Conservation (phyloP, 805 yeast genomes). For the Lachancea sp. region DNA sequence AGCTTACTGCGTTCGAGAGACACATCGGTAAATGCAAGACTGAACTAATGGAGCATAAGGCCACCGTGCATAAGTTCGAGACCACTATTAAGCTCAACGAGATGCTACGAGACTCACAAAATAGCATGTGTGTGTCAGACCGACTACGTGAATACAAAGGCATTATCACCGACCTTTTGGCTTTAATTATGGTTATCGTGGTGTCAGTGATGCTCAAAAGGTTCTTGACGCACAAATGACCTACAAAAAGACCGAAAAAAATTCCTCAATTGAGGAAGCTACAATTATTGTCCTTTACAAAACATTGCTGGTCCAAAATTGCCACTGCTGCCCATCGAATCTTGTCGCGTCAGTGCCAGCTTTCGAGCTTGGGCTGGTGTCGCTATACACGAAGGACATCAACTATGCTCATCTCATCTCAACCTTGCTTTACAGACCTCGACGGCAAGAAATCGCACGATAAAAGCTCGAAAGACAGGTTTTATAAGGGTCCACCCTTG, state of each 20-base stretch:
- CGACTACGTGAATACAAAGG: constrained; percentile 13
- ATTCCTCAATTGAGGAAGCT: no score
- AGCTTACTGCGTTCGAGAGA: constrained; percentile 26
- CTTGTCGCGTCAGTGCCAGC: neutral
- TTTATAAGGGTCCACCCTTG: no score
- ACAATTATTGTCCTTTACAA: no score
- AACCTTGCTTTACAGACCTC: no score
- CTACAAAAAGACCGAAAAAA: no score
- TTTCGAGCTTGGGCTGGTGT: neutral
- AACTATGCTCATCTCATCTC: neutral
- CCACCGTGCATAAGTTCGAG: constrained; percentile 25
- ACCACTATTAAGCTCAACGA: constrained; percentile 18
- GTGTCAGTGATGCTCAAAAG: neutral
- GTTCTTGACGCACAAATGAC: neutral
- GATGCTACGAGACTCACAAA: constrained; percentile 14
- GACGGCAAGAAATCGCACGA: neutral
- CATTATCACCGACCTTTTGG: constrained; percentile 4
- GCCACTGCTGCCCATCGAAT: neutral
- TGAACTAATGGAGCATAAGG: constrained; percentile 21
- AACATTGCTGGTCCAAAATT: no score
- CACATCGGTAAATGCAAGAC: constrained; percentile 22
- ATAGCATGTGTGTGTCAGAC: constrained; percentile 14
- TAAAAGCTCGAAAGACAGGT: no score
- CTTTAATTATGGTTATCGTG: neutral
- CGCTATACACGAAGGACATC: neutral